Percentiles rank a stretch among this genome's conserved stretches.
These are phyloP conservation scores for Arthrobotrys entomopaga DNA, from an alignment of 2,329 filamentous ascomycete genomes.

Conservation along the genomic window DNA sequence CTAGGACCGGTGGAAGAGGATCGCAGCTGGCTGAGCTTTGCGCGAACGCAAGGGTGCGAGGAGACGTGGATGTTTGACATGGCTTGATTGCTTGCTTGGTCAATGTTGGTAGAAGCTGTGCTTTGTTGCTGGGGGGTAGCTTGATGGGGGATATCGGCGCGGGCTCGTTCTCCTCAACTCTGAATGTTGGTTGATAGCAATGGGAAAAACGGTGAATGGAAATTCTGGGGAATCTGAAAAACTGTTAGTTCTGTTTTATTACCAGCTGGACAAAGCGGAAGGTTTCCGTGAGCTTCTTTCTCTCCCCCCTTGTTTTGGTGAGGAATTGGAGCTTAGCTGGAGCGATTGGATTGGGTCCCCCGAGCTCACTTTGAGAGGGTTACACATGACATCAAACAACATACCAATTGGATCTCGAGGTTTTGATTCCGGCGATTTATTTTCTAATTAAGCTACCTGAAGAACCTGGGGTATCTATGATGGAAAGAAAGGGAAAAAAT, in stretches of 20 bases:
- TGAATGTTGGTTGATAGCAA: background rate
- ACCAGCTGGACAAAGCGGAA: slow-evolving; percentile 24
- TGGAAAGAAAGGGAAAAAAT: too few relatives aligned
- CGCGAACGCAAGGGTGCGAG: slow-evolving; percentile 82
- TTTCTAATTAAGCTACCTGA: too few relatives aligned
- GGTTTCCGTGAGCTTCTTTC: slow-evolving; percentile 33
- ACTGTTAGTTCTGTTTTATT: slow-evolving; percentile 1
- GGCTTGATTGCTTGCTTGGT: slow-evolving; percentile 60
- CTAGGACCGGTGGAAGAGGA: slow-evolving; percentile 75
- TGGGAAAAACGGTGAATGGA: background rate
- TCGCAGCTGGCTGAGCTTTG: slow-evolving; percentile 89
- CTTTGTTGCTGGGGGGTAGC: background rate
- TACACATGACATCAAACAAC: slow-evolving; percentile 41
- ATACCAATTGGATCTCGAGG: background rate
- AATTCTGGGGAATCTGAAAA: background rate
- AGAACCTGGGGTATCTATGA: too few relatives aligned
- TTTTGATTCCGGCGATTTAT: too few relatives aligned
- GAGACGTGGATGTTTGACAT: slow-evolving; percentile 74
- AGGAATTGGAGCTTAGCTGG: too few relatives aligned
- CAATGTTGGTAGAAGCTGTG: background rate
- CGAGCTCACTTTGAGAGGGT: slow-evolving; percentile 8
- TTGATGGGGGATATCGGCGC: background rate
- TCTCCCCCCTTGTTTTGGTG: too few relatives aligned
- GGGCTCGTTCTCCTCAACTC: too few relatives aligned
- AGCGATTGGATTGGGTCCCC: slow-evolving; percentile 25